A percentile compares a stretch with the other conserved stretches of the same genome.
These are phyloP conservation scores for Saccharum officinarum DNA, from an alignment of 176 grass and related monocot species.

Conservation along the genomic window DNA sequence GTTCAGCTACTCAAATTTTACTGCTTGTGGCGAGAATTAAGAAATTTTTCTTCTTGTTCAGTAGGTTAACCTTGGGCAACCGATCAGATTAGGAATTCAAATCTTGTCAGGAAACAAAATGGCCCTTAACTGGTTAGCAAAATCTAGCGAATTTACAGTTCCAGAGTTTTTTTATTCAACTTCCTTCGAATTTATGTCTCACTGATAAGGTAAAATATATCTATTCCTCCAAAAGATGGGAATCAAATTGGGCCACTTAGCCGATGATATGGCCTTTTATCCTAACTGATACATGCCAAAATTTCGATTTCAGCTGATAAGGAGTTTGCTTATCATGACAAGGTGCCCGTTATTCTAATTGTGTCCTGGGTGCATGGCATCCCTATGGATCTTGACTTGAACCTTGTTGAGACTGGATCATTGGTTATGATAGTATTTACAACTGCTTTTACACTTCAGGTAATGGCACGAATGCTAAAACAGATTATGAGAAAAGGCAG, in stretches of 20 bases:
- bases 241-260: not conserved
- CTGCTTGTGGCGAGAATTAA: conserved; percentile 63
- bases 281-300: not conserved
- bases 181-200: not conserved
- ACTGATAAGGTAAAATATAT: not conserved
- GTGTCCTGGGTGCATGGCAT: conserved; percentile 62
- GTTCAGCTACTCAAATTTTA: conserved; percentile 69
- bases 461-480: conserved; percentile 10
- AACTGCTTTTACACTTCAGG: conserved; percentile 61
- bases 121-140: not conserved
- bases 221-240: not conserved
- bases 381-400: conserved; percentile 61
- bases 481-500: not conserved
- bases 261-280: not conserved
- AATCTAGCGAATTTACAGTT: not conserved
- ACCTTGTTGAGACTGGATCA: conserved; percentile 64
- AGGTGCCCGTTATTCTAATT: conserved; percentile 60
- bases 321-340: conserved; percentile 16
- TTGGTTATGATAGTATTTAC: conserved; percentile 51
- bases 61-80: not conserved
- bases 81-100: not conserved
- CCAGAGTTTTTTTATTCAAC: not conserved
- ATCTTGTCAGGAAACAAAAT: not conserved
- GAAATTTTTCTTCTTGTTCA: not conserved
- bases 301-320: conserved; percentile 6